Conservation (phyloP, 2,329 filamentous ascomycete species). For the Monosporascus sp. region DNA sequence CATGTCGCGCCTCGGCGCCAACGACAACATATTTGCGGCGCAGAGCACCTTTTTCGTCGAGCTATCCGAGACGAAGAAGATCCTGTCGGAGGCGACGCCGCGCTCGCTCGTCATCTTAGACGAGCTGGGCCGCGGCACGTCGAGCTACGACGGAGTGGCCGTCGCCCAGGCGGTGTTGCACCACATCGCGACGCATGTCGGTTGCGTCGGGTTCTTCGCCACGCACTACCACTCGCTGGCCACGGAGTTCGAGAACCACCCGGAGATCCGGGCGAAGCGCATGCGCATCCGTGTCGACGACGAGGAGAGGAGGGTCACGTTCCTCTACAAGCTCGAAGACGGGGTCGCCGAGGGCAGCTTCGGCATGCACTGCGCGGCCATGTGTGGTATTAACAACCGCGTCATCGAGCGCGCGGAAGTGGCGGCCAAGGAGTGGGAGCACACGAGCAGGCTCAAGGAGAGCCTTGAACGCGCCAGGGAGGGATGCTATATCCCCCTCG, state of each 20-base stretch:
- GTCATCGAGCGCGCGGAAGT: constrained; percentile 84
- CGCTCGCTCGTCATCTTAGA: constrained; percentile 95
- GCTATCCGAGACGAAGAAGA: constrained; percentile 96
- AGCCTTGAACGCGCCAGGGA: constrained; percentile 76
- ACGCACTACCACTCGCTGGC: constrained; percentile 96
- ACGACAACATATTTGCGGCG: constrained; percentile 97
- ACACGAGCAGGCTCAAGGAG: constrained; percentile 85
- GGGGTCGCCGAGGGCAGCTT: constrained; percentile 96
- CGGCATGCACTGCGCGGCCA: constrained; percentile 97
- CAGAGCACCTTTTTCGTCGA: constrained; percentile 99
- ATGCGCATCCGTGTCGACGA: constrained; percentile 97
- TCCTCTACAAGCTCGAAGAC: constrained; percentile 88
- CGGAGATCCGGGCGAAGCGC: constrained; percentile 77
- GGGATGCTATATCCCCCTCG: constrained; percentile 77
- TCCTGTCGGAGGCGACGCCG: constrained; percentile 86
- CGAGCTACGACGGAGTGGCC: constrained; percentile 92
- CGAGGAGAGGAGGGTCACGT: constrained; percentile 79
- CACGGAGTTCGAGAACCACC: constrained; percentile 83
- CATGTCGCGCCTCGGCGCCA: constrained; percentile 95
- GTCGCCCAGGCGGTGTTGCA: constrained; percentile 97
- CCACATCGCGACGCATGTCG: constrained; percentile 87
- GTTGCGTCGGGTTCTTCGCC: constrained; percentile 92
- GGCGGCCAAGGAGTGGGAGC: constrained; percentile 89
- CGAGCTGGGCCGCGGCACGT: constrained; percentile 90
- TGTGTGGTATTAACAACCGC: constrained; percentile 86